Percentiles rank a stretch among this genome's conserved stretches.
Evolutionary conservation across 345 rosid species (phyloP).

Genomic region (Abelmoschus esculentus): DNA sequence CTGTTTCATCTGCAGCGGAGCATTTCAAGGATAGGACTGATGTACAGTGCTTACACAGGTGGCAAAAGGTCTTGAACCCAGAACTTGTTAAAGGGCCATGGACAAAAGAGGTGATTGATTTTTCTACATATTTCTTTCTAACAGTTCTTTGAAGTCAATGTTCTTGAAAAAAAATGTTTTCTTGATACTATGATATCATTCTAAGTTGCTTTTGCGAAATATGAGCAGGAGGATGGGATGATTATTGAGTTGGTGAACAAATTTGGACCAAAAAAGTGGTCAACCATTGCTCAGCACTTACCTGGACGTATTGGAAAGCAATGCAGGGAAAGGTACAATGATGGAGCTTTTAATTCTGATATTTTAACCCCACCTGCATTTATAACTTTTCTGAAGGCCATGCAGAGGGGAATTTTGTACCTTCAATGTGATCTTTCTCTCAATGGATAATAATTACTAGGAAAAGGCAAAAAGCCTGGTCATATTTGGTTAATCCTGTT

Average conservation of each 20-base stretch:
- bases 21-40: conserved; percentile 98
- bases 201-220: conserved; percentile 13
- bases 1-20: conserved; percentile 60
- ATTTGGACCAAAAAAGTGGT: conserved; percentile 96
- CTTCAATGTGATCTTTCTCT: background rate
- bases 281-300: conserved; percentile 85
- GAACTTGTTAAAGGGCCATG: conserved; percentile 99
- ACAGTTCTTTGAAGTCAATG: background rate
- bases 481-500: background rate
- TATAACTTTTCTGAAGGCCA: background rate
- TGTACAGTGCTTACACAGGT: conserved; percentile 98
- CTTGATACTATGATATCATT: background rate
- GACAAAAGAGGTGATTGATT: conserved; percentile 83
- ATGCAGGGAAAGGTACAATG: conserved; percentile 80
- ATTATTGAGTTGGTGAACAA: conserved; percentile 74
- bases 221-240: conserved; percentile 75
- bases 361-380: background rate
- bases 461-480: background rate
- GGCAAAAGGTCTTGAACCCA: conserved; percentile 99
- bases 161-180: background rate
- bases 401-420: background rate
- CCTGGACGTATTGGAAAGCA: conserved; percentile 99
- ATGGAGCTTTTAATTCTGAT: conserved; percentile 4
- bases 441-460: background rate
- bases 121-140: conserved; percentile 11